These are phyloP conservation scores for Babesia sp. DNA, from an alignment of 169 alveolate species.

Conservation along the genomic window DNA sequence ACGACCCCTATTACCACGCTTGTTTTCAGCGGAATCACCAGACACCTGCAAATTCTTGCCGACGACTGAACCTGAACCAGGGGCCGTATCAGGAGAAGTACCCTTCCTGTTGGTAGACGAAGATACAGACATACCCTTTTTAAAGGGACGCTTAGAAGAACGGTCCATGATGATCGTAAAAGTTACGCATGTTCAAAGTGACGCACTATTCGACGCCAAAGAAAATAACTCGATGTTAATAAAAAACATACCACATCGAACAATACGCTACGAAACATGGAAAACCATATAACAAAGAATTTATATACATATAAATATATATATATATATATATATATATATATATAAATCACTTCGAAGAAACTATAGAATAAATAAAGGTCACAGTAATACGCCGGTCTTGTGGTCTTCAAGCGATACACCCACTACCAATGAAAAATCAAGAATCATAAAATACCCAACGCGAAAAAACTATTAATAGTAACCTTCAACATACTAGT, in stretches of 20 bases:
- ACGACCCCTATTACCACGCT: neutral
- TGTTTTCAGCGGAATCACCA: conserved; percentile 5
- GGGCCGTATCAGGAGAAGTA: neutral
- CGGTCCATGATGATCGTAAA: conserved; percentile 6
- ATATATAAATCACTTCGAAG: neutral
- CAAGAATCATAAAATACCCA: neutral
- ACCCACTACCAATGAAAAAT: neutral
- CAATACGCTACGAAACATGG: neutral
- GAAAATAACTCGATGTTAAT: neutral
- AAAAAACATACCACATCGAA: neutral
- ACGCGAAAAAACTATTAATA: neutral
- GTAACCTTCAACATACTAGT: neutral
- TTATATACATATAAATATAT: too few species aligned
- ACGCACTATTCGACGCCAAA: neutral
- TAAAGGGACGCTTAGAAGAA: neutral
- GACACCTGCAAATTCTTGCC: neutral
- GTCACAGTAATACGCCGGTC: neutral
- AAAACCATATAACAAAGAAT: too few species aligned
- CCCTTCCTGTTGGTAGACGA: neutral
- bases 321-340: too few species aligned
- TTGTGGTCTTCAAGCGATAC: neutral
- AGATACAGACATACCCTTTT: neutral
- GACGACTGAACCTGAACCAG: neutral
- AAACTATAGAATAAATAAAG: neutral
- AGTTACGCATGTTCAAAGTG: neutral